Percentiles rank a stretch among this genome's conserved stretches.
phyloP scores from a whole-genome alignment of 2,329 filamentous ascomycete genomes.

The Didymella sp. region DNA sequence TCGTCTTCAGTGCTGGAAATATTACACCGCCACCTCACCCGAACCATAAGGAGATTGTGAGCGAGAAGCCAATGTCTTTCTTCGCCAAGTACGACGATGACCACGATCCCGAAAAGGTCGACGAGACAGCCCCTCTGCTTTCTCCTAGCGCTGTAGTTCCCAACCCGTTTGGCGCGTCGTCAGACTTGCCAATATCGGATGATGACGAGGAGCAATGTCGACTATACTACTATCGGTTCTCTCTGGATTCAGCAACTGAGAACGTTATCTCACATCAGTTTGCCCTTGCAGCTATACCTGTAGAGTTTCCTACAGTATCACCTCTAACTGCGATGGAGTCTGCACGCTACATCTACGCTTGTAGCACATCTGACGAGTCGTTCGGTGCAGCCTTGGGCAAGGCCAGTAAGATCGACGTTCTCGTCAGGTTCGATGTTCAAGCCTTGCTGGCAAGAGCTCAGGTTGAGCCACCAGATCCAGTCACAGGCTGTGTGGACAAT shows the following conservation, averaged over 20 bases:
- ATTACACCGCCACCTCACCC: conserved; percentile 60
- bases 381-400: conserved; percentile 68
- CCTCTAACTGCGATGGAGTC: conserved; percentile 62
- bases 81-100: conserved; percentile 54
- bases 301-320: conserved; percentile 71
- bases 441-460: conserved; percentile 62
- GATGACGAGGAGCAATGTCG: conserved; percentile 70
- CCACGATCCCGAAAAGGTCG: conserved; percentile 36
- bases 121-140: conserved; percentile 37
- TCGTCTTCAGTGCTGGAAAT: conserved; percentile 71
- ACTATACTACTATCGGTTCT: conserved; percentile 73
- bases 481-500: conserved; percentile 69
- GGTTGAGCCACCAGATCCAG: conserved; percentile 53
- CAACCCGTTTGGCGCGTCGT: conserved; percentile 20
- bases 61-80: conserved; percentile 52
- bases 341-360: conserved; percentile 71
- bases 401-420: conserved; percentile 69
- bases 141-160: not conserved
- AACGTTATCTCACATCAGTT: conserved; percentile 66
- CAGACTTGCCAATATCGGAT: conserved; percentile 32
- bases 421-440: conserved; percentile 67
- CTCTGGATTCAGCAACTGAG: conserved; percentile 47
- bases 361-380: conserved; percentile 64
- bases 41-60: conserved; percentile 40
- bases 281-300: conserved; percentile 68